Percentiles rank a stretch among this genome's conserved stretches.
These are phyloP conservation scores for Pseudisothecium myosuroides DNA, from an alignment of 225 moss, liverwort and hornwort species.

Conservation along the genomic window DNA sequence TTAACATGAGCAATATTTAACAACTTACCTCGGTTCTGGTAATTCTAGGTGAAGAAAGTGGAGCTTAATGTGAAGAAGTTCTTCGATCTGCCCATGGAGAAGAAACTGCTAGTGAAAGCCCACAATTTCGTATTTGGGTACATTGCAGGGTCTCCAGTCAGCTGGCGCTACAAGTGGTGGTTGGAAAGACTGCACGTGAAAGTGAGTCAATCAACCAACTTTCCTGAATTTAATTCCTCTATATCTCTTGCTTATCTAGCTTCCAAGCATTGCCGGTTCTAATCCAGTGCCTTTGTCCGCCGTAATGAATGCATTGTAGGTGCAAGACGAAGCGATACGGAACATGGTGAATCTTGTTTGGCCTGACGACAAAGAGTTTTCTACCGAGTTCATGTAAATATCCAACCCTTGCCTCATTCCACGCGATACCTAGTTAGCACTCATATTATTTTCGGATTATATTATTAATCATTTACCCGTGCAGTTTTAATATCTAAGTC, in stretches of 20 bases:
- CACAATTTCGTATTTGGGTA: slow-evolving; percentile 12
- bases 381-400: background rate
- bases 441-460: background rate
- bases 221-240: background rate
- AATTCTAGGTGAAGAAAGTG: slow-evolving; percentile 24
- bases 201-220: background rate
- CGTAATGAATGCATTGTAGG: background rate
- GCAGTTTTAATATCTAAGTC: background rate
- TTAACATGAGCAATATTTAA: background rate
- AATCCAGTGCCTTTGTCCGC: background rate
- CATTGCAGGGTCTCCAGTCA: slow-evolving; percentile 12
- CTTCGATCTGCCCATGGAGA: slow-evolving; percentile 14
- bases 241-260: background rate
- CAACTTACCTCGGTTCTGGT: background rate
- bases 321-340: slow-evolving; percentile 10
- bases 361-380: slow-evolving; percentile 14
- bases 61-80: slow-evolving; percentile 11
- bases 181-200: slow-evolving; percentile 19
- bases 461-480: background rate
- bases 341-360: slow-evolving; percentile 2
- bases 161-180: slow-evolving; percentile 32
- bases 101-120: slow-evolving; percentile 8
- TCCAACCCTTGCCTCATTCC: background rate
- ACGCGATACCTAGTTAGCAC: background rate
- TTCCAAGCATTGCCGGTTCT: background rate